A percentile compares a stretch with the other conserved stretches of the same genome.
These are phyloP conservation scores for Oidiodendron maius DNA, from an alignment of 495 filamentous ascomycete species.

Conservation along the genomic window DNA sequence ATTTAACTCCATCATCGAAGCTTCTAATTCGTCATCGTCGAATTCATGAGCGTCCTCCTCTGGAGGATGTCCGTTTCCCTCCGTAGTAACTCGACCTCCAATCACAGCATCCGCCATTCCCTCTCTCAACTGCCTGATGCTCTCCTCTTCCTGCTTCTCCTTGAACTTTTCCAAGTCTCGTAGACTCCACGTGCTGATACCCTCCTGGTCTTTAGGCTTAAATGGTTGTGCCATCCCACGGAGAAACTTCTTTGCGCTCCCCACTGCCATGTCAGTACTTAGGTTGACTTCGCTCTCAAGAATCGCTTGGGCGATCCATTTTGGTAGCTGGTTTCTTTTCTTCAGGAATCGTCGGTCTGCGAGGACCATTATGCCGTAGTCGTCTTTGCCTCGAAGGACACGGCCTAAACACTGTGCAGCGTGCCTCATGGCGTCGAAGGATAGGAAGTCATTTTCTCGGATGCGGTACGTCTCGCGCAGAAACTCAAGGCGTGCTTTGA, in stretches of 20 bases:
- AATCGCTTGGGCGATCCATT: constrained; percentile 93
- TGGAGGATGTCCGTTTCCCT: constrained; percentile 42
- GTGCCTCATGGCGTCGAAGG: constrained; percentile 98
- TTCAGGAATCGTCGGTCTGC: constrained; percentile 88
- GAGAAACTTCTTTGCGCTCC: constrained; percentile 81
- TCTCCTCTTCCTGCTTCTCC: constrained; percentile 64
- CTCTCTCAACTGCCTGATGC: constrained; percentile 34
- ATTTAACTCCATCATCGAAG: constrained; percentile 19
- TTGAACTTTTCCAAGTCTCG: constrained; percentile 72
- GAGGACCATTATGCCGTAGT: constrained; percentile 98
- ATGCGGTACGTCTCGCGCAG: constrained; percentile 95
- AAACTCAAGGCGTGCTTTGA: constrained; percentile 95
- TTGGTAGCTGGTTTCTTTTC: constrained; percentile 85
- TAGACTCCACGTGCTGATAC: constrained; percentile 85
- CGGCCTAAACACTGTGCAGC: constrained; percentile 95
- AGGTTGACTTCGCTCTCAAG: constrained; percentile 78
- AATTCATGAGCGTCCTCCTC: constrained; percentile 36
- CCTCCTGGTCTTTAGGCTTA: constrained; percentile 74
- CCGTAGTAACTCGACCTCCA: constrained; percentile 9
- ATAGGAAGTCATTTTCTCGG: constrained; percentile 94
- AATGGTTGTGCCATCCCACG: constrained; percentile 88
- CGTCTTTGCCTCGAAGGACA: constrained; percentile 93
- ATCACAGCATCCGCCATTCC: constrained; percentile 4
- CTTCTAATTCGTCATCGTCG: constrained; percentile 24
- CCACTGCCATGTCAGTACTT: constrained; percentile 93